Evolutionary conservation across 768 basidiomycete species (phyloP), one percentile per base, ranked within the genome.

Genomic region (Leccinum disarticulatum): DNA sequence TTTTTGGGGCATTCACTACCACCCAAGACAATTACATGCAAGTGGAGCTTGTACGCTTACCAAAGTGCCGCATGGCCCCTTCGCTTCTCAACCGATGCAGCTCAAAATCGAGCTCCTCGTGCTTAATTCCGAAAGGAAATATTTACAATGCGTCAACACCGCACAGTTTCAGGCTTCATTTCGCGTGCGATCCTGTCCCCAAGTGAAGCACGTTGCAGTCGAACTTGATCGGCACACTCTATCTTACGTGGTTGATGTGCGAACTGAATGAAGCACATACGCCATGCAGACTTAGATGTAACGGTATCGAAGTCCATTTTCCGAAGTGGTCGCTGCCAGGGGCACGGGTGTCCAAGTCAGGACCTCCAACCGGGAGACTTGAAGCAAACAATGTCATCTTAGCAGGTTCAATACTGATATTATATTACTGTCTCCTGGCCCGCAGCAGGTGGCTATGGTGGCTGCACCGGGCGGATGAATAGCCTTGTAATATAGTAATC

Each of bases 91-190:
- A 46, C 11, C 19, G 43, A 46, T 46, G 19, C 43, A 19, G 11
- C 43, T 19, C 11, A 46, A 31, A 19, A 8, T 57, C 15, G 17
- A 25, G 3, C 17, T 25, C 54, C 41, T 19, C 17, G 41, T 13
- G 31, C 17, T 22, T 22, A 51, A n/a, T 47, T 13, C 25, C 22
- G 22, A 3, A 41, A 41, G 9, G 6, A 30, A 22, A 53, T 27
- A 8, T 46, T 19, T 30, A 48, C 57, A 30, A 30, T n/a, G 41
- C 36, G 25, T 35, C 28, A 30, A 57, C 28, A 41, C 53, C 30
- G 38, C 54, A 22, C 43, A 13, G 25, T 22, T 33, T 30, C 41
- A 46, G 43, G 19, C 11, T 36, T 61, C 59, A 60, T 60, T 38
- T 52, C 50, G 58, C 50, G 41, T 53, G 47, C 30, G 30, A 35